A percentile compares a stretch with the other conserved stretches of the same genome.
Evolutionary conservation across 306 rosid species (phyloP).

Genomic region (Senna tora): DNA sequence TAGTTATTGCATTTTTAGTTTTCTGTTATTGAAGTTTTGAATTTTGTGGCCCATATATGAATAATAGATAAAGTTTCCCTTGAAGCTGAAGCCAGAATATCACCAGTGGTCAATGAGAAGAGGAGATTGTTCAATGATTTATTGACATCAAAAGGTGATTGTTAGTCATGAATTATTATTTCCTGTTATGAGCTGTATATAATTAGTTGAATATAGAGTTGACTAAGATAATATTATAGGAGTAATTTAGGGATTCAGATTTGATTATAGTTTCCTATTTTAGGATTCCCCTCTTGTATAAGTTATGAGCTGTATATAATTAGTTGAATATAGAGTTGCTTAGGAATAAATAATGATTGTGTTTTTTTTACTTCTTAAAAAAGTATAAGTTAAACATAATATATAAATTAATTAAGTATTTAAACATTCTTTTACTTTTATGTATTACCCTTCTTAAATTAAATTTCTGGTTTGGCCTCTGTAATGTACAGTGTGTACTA

Average conservation of each 20-base stretch:
- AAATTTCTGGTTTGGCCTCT: neutral
- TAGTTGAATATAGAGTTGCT: too few species aligned
- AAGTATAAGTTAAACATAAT: neutral
- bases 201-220: too few species aligned
- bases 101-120: conserved; percentile 87
- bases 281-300: too few species aligned
- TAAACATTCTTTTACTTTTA: neutral
- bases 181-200: too few species aligned
- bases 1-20: conserved; percentile 25
- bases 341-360: too few species aligned
- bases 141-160: conserved; percentile 92
- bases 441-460: neutral
- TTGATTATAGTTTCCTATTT: too few species aligned
- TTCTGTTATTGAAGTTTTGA: conserved; percentile 35
- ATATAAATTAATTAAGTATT: neutral
- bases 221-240: too few species aligned
- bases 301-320: too few species aligned
- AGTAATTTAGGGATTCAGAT: too few species aligned
- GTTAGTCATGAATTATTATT: conserved; percentile 36
- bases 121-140: conserved; percentile 92
- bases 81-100: conserved; percentile 85
- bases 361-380: too few species aligned
- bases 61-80: conserved; percentile 78
- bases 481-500: neutral
- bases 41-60: conserved; percentile 35